Conservation (phyloP, 2,329 filamentous ascomycete genomes). For the Aspergillus novofumigatus region DNA sequence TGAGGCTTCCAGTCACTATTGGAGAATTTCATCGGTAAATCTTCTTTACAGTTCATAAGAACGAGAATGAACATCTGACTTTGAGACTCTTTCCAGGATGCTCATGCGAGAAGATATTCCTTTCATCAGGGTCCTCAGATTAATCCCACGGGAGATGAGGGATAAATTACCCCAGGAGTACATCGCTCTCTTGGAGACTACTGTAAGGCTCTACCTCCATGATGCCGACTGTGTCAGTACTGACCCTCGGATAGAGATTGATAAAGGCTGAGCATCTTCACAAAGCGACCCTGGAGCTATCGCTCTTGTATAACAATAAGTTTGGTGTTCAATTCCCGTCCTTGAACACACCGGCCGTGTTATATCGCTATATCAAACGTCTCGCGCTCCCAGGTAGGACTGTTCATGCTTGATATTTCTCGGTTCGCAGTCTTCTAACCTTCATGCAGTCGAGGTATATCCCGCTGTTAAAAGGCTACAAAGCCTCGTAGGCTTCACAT, state of each 20-base stretch:
- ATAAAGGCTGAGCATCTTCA: constrained; percentile 59
- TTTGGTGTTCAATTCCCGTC: constrained; percentile 69
- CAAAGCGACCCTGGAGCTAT: constrained; percentile 56
- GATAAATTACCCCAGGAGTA: constrained; percentile 42
- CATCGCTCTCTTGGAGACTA: constrained; percentile 37
- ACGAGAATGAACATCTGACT: background rate
- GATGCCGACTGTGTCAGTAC: background rate
- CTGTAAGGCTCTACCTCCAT: constrained; percentile 20
- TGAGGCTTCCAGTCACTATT: constrained; percentile 71
- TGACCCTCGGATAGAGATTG: constrained; percentile 24
- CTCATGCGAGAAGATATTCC: constrained; percentile 67
- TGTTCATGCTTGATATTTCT: background rate
- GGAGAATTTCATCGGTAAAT: constrained; percentile 60
- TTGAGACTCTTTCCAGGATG: constrained; percentile 17
- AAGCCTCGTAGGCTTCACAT: constrained; percentile 53
- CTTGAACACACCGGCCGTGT: constrained; percentile 64
- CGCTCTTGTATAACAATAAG: constrained; percentile 60
- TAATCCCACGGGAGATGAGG: constrained; percentile 42
- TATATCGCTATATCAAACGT: constrained; percentile 66
- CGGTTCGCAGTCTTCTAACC: background rate
- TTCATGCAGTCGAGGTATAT: constrained; percentile 28
- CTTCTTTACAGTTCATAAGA: background rate
- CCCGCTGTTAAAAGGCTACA: constrained; percentile 58
- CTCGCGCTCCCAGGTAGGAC: constrained; percentile 70
- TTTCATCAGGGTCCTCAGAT: constrained; percentile 60